Base-by-base conservation (phyloP, 2,329 filamentous ascomycete species). In the Neonectria ditissima region DNA sequence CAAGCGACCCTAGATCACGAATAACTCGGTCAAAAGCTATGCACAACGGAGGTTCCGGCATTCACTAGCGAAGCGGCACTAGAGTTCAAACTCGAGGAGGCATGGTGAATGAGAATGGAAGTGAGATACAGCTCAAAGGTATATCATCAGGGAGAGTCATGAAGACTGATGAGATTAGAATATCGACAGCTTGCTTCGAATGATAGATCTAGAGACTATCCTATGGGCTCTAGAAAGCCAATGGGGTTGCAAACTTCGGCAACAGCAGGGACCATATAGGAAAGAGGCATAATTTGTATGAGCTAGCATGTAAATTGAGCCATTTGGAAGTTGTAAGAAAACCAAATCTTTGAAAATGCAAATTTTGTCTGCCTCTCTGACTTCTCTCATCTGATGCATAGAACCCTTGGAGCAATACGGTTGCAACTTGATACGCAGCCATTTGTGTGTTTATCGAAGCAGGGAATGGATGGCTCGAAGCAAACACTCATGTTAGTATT, bases 101-200 rank as follows among this genome's bases (percentile, higher is more conserved):
- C 11, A 13, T 32, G n/a, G 37, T 53, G 14, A 47, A 55, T 11
- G 26, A 45, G 28, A 16, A 51, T 16, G 65, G 65, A 10, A 66
- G 63, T 10, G 65, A 66, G 14, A 63, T 64, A 10, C 48, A 62
- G 10, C 26, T 66, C 5, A 64, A 65, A 20, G 16, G 52, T 5
- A 22, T 66, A 3, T 51, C 44, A n/a, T 18, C 37, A 0, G 65
- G 54, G 0, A 54, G 39, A 5, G 52, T 67, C 16, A 45, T 63
- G n/a, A 67, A 63, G 48, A 67, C 65, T 0, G 63, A 67, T 26
- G 63, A 67, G 43, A 44, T 67, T 5, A 50, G 55, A 16, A 54
- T 64, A 16, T 66, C 63, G 5, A 57, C 41, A 14, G 22, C 60
- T 47, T 8, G 26, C 9, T 16, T 41, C 41, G 3, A 41, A 52